Conservation (phyloP, 306 rosid genomes). For the Potentilla sterilis region DNA sequence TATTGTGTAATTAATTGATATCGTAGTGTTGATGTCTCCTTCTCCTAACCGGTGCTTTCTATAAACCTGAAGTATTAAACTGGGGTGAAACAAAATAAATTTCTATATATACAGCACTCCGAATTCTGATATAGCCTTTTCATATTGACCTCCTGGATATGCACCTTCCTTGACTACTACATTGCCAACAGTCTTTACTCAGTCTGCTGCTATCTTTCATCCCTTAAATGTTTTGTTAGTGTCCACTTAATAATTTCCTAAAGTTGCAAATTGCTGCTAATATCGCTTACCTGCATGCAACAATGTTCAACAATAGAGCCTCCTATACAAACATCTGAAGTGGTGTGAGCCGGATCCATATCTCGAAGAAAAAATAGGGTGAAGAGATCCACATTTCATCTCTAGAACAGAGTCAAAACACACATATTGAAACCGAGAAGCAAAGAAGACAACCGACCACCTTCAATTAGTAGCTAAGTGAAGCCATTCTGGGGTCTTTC, state of each 20-base stretch:
- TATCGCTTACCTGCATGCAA: no score
- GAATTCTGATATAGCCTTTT: not conserved
- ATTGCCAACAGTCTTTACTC: no score
- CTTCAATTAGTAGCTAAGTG: not conserved
- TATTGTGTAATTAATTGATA: not conserved
- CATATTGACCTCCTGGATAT: no score
- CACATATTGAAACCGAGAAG: not conserved
- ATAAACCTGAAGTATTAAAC: not conserved
- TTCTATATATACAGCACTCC: not conserved
- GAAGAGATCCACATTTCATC: no score
- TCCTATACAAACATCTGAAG: no score
- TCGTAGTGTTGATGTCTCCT: not conserved
- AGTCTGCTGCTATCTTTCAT: no score
- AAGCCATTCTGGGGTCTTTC: not conserved
- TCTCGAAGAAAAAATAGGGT: no score
- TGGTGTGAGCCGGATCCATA: no score
- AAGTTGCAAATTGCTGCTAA: not conserved
- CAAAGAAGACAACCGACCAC: not conserved
- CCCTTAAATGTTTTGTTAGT: no score
- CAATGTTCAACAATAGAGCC: no score
- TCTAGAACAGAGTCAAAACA: no score
- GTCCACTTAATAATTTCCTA: not conserved
- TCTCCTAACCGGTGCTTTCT: not conserved
- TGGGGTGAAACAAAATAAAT: not conserved
- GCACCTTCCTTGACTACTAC: no score